Evolutionary conservation across 495 filamentous ascomycete genomes (phyloP), one percentile per base, ranked within the genome.

Genomic region (Trichoderma virens): DNA sequence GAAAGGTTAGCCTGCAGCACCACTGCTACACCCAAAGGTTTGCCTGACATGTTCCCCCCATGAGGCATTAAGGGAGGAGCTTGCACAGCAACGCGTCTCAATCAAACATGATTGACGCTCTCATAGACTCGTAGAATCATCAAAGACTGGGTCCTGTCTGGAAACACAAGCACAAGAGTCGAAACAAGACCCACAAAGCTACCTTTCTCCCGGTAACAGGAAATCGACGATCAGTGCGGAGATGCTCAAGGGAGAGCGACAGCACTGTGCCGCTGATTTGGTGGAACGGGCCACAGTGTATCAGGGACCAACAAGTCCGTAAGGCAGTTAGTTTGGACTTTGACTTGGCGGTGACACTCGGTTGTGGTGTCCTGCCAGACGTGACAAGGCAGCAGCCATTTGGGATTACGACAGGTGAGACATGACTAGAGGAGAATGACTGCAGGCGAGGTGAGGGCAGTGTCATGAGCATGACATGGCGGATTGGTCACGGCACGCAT

Each of bases 221-320:
- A 28, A 54, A 54, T 54, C 47, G 47, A 54, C 47, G 47, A 54
- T 54, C 47, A 27, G 20, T 54, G 47, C 47, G 47, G 47, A 54
- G 47, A 54, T 4, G 41, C 41, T 54, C 47, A 25, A 54, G 47
- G 47, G 47, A 54, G 47, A 28, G 20, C 20, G 25, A 28, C 20
- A 54, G 18, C 43, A 47, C 43, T 47, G 43, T 20, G n/a, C n/a
- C n/a, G n/a, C n/a, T 47, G 6, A 47, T n/a, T 38, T 18, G 5
- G 43, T 20, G 43, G 43, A 47, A 47, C 16, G 43, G 43, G n/a
- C 43, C 43, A 47, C 43, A 47, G 43, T 47, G 6, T 18, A n/a
- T 11, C 16, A 39, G 35, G 16, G 35, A 14, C 35, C 16, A 11
- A 39, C 35, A 39, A 11, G 5, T 45, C 18, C 5, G 41, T 45